Evolutionary conservation across 495 filamentous ascomycete species (phyloP), one percentile per base, ranked within the genome.

Genomic region (Geoglossum glabrum): DNA sequence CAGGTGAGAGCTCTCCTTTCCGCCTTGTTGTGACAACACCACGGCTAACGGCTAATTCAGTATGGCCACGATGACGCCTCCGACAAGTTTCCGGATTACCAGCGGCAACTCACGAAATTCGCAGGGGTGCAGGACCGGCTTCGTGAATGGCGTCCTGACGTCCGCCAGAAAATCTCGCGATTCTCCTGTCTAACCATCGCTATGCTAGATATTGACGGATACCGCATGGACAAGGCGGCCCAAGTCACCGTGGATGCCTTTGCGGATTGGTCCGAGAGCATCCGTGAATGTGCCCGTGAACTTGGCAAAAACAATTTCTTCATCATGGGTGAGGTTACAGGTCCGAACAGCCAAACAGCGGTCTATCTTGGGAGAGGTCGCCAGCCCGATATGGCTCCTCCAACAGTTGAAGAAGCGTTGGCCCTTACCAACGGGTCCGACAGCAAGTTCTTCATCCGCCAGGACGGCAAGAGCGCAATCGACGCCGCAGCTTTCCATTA

Each of bases 111-210:
- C 46, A 76, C 82, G 15, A 86, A 86, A 61, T 86, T 86, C 64
- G 80, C 82, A 31, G 84, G 76, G 36, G 84, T 86, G 3, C 83
- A 87, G 66, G 83, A 87, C 63, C 81, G 83, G 59, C 71, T 87
- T 10, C 79, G 83, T 30, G 83, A 85, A 61, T 87, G 83, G 83
- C 63, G 75, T 11, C 79, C 80, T 3, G 71, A 72, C 34, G 83
- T 86, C 2, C 66, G 72, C 26, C 71, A 76, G 36, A 77, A 78
- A 47, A 65, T 87, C 30, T 72, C 76, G 46, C 75, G 72, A 28
- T 83, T 86, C 57, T 82, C 82, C 5, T 86, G 83, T 65, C 78
- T 84, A 67, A 70, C 78, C 0, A 80, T 86, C 49, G 65, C 68
- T 23, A 76, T 74, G 52, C 68, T 85, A n/a, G 82, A 85, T 62